Percentiles rank a stretch among this genome's conserved stretches.
phyloP scores from a whole-genome alignment of 352 stramenopile genomes.

The Phytophthora pseudosyringae region DNA sequence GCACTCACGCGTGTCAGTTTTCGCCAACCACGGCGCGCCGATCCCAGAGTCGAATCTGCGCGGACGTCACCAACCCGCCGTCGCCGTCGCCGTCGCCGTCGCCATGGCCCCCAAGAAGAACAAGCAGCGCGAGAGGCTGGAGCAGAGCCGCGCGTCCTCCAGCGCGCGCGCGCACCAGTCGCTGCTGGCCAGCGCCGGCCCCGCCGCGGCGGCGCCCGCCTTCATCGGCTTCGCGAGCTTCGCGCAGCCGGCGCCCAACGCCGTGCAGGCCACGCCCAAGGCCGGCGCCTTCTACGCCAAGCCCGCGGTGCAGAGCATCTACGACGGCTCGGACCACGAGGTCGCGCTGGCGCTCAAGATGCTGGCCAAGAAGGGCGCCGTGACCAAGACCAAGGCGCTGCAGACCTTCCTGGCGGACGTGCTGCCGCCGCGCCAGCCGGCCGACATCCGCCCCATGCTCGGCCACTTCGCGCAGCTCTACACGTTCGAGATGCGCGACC shows the following conservation, averaged over 20 bases:
- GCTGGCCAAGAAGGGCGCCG: slow-evolving; percentile 80
- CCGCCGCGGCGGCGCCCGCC: slow-evolving; percentile 23
- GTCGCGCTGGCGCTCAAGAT: slow-evolving; percentile 85
- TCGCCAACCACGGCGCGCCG: background rate
- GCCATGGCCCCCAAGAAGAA: slow-evolving; percentile 74
- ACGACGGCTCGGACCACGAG: slow-evolving; percentile 81
- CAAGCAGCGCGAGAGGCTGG: slow-evolving; percentile 89
- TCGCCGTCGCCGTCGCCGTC: background rate
- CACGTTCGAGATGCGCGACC: slow-evolving; percentile 79
- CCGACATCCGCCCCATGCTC: slow-evolving; percentile 72
- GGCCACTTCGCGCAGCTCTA: slow-evolving; percentile 84
- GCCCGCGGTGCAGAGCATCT: slow-evolving; percentile 57
- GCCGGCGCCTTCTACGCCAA: slow-evolving; percentile 18
- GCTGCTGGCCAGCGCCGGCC: slow-evolving; percentile 47
- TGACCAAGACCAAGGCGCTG: slow-evolving; percentile 87
- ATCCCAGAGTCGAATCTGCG: slow-evolving; percentile 5
- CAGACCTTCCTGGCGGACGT: slow-evolving; percentile 65
- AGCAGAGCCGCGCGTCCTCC: slow-evolving; percentile 83
- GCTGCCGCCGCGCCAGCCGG: slow-evolving; percentile 60
- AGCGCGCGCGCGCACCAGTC: slow-evolving; percentile 76
- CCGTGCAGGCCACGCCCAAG: slow-evolving; percentile 22
- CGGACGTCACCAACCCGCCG: background rate
- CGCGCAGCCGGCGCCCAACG: slow-evolving; percentile 34
- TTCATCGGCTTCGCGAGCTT: slow-evolving; percentile 87
- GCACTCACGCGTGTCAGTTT: slow-evolving; percentile 21